These are phyloP conservation scores for Tolypocladium sp. DNA, from an alignment of 2,329 filamentous ascomycete genomes.

Conservation along the genomic window DNA sequence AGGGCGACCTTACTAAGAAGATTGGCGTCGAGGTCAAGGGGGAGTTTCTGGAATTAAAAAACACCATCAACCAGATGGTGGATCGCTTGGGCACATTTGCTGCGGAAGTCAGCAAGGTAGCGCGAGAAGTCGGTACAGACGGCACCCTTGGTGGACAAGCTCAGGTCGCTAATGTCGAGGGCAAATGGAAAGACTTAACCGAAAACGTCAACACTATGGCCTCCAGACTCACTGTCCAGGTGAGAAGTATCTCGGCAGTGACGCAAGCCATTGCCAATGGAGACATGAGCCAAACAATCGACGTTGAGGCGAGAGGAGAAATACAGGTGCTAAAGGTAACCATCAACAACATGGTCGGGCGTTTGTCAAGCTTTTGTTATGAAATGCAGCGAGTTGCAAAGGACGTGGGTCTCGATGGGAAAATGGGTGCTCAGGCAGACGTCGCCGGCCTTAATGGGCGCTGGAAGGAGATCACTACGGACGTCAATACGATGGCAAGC, in stretches of 20 bases:
- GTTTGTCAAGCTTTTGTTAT: conserved; percentile 90
- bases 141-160: conserved; percentile 90
- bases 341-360: conserved; percentile 97
- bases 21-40: conserved; percentile 90
- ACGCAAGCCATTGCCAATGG: conserved; percentile 93
- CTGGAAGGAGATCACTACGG: conserved; percentile 97
- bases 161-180: conserved; percentile 87
- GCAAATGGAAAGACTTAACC: conserved; percentile 96
- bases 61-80: conserved; percentile 98
- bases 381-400: conserved; percentile 93
- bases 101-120: conserved; percentile 91
- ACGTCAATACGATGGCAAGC: conserved; percentile 87
- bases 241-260: conserved; percentile 86
- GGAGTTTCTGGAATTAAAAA: conserved; percentile 91
- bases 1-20: conserved; percentile 90
- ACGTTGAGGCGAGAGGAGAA: conserved; percentile 90
- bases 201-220: conserved; percentile 79
- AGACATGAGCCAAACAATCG: conserved; percentile 92
- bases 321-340: conserved; percentile 91
- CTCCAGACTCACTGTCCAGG: conserved; percentile 61
- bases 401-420: conserved; percentile 93
- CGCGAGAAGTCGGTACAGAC: conserved; percentile 92
- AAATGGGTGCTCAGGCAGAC: conserved; percentile 96
- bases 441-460: conserved; percentile 85
- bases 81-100: conserved; percentile 93